These are phyloP conservation scores for Nectriaceae sp. DNA, from an alignment of 2,329 filamentous ascomycete species.

Conservation along the genomic window DNA sequence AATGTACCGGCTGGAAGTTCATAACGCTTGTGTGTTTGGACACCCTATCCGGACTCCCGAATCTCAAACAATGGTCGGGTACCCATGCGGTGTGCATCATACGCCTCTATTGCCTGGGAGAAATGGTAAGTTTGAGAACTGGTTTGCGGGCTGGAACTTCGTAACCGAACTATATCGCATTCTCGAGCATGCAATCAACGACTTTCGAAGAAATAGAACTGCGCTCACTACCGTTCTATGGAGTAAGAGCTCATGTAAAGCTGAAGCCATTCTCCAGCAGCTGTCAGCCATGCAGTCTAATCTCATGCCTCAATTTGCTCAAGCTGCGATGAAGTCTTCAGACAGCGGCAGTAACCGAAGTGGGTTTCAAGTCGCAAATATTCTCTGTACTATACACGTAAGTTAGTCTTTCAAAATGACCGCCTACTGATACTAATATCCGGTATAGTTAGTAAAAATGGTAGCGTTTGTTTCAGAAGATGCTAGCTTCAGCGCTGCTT, in stretches of 20 bases:
- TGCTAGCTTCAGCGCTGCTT: background rate
- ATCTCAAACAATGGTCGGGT: background rate
- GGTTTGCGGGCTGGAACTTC: background rate
- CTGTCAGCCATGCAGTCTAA: background rate
- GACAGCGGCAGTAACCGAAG: background rate
- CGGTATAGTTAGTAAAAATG: background rate
- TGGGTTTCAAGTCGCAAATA: background rate
- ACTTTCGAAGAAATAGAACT: background rate
- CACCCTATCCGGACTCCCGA: background rate
- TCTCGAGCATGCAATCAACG: background rate
- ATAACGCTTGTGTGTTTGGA: background rate
- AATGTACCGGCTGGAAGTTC: background rate
- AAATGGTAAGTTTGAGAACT: background rate
- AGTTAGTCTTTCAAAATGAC: background rate
- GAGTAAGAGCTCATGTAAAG: background rate
- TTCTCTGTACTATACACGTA: background rate
- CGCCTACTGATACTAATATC: background rate
- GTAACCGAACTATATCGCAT: background rate
- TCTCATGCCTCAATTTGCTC: background rate
- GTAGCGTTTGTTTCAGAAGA: background rate
- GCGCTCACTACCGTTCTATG: background rate
- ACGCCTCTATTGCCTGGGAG: background rate
- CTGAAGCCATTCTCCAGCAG: background rate
- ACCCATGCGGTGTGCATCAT: background rate
- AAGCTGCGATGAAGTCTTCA: background rate